phyloP scores from a whole-genome alignment of 2,329 filamentous ascomycete genomes.

The Scleromitrula shiraiana region DNA sequence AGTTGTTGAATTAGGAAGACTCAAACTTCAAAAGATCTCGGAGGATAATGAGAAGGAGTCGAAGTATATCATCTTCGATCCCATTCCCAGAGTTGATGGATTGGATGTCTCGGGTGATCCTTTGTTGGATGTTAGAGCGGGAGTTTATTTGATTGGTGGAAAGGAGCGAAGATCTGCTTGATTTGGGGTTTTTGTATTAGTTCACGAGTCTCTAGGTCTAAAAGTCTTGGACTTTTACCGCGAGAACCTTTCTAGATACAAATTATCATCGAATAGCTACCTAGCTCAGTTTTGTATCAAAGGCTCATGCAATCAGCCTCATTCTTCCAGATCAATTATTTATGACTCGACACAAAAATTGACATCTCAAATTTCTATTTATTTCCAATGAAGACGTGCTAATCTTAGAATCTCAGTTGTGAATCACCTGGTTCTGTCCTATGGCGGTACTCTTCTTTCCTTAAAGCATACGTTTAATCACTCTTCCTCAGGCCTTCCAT shows the following conservation, averaged over 20 bases:
- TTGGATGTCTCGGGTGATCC: constrained; percentile 46
- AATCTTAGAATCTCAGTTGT: too few relatives aligned
- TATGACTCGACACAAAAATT: constrained; percentile 37
- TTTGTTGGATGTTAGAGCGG: constrained; percentile 46
- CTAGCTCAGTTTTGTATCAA: too few relatives aligned
- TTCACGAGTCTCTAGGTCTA: too few relatives aligned
- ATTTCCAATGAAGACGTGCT: too few relatives aligned
- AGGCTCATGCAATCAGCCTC: too few relatives aligned
- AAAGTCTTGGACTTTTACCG: too few relatives aligned
- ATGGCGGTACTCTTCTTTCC: too few relatives aligned
- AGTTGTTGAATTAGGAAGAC: constrained; percentile 42
- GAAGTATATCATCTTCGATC: constrained; percentile 50
- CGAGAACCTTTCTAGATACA: too few relatives aligned
- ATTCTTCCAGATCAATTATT: too few relatives aligned
- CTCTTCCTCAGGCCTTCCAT: not conserved
- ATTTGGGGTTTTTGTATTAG: too few relatives aligned
- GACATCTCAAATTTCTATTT: not conserved
- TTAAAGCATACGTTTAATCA: not conserved
- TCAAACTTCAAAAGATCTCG: constrained; percentile 37
- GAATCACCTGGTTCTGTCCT: too few relatives aligned
- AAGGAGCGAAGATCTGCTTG: constrained; percentile 37
- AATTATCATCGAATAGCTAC: too few relatives aligned
- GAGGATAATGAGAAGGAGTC: constrained; percentile 36
- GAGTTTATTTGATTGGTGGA: constrained; percentile 47
- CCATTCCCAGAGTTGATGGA: constrained; percentile 46